Conservation (phyloP, 2,329 filamentous ascomycete genomes). For the Alternaria sp. region DNA sequence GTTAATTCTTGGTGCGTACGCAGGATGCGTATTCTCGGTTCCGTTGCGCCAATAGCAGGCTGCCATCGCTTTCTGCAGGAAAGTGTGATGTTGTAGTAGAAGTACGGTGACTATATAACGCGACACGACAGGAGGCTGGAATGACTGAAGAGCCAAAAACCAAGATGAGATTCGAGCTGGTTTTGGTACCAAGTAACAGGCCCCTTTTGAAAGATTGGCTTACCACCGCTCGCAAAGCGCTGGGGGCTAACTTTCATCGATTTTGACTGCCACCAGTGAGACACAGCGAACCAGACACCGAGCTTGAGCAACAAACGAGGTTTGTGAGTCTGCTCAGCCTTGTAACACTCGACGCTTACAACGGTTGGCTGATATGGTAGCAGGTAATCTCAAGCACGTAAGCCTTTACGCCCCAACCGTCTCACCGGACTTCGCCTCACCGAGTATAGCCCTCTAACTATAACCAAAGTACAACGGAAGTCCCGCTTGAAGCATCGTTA, state of each 20-base stretch:
- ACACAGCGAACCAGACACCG: not conserved
- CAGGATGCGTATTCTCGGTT: not conserved
- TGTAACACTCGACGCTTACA: not conserved
- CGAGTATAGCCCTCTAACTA: not conserved
- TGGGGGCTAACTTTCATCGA: not conserved
- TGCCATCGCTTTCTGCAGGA: not conserved
- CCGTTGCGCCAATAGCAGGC: constrained; percentile 4
- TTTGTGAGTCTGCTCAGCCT: not conserved
- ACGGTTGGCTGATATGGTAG: not conserved
- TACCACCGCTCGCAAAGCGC: not conserved
- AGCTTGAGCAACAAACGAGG: not conserved
- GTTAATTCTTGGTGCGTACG: not conserved
- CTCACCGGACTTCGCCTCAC: not conserved
- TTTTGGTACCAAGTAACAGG: not conserved
- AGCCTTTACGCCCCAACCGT: constrained; percentile 1
- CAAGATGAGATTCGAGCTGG: not conserved
- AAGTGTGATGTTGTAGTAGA: no score
- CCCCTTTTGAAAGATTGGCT: constrained; percentile 3
- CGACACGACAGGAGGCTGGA: not conserved
- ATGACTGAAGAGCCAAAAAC: not conserved
- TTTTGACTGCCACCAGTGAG: not conserved
- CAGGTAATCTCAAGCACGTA: not conserved
- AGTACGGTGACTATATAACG: not conserved
- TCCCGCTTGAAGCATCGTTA: not conserved
- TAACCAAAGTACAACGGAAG: not conserved